Percentiles rank a stretch among this genome's conserved stretches.
Conservation (phyloP, 345 rosid genomes). For the Arabidopsis arenosa region DNA sequence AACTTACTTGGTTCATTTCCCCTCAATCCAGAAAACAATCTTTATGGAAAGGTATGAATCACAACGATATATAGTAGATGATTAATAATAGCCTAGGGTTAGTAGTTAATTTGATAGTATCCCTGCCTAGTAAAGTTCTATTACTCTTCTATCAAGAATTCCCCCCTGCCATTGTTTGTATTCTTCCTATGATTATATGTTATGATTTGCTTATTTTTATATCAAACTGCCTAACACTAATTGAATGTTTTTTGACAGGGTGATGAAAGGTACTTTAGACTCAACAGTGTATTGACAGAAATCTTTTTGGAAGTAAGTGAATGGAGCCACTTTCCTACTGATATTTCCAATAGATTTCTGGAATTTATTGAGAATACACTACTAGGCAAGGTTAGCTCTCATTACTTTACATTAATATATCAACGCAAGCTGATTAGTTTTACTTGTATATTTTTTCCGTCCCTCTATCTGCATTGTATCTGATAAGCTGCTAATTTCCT, state of each 20-base stretch:
- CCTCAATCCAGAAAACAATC: constrained; percentile 52
- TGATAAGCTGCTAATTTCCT: constrained; percentile 12
- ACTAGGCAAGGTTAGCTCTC: constrained; percentile 65
- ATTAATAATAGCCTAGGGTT: background rate
- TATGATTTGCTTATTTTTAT: background rate
- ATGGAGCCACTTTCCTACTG: constrained; percentile 58
- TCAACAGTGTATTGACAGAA: constrained; percentile 67
- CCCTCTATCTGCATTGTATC: constrained; percentile 7
- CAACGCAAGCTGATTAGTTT: background rate
- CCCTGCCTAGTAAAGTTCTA: background rate
- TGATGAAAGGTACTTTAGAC: constrained; percentile 63
- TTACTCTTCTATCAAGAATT: background rate
- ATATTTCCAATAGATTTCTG: constrained; percentile 59
- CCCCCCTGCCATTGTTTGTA: background rate
- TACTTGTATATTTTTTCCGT: background rate
- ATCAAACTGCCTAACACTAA: constrained; percentile 20
- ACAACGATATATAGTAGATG: constrained; percentile 4
- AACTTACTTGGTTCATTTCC: constrained; percentile 68
- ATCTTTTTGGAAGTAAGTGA: constrained; percentile 70
- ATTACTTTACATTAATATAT: constrained; percentile 5
- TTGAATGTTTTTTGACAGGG: constrained; percentile 57
- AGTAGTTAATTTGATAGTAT: background rate
- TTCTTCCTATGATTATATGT: background rate
- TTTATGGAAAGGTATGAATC: constrained; percentile 58
- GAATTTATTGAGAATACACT: constrained; percentile 67